phyloP scores from a whole-genome alignment of 2,329 filamentous ascomycete genomes.

The Trichoderma citrinoviride region DNA sequence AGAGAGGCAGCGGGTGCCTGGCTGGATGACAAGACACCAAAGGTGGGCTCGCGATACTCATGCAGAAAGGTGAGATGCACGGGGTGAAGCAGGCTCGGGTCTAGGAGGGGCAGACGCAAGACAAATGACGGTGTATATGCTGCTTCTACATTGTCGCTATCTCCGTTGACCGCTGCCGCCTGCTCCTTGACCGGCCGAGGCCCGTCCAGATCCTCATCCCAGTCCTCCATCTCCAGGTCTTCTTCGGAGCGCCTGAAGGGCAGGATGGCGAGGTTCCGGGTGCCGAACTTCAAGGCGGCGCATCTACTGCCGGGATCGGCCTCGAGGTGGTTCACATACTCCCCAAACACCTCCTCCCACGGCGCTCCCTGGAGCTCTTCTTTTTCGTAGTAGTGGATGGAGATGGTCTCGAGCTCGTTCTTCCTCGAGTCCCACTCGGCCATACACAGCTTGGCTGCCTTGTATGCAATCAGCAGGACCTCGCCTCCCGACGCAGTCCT shows the following conservation, averaged over 20 bases:
- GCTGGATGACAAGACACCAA: conserved; percentile 85
- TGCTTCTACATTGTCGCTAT: conserved; percentile 47
- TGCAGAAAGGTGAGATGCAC: conserved; percentile 90
- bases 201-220: conserved; percentile 77
- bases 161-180: conserved; percentile 36
- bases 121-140: conserved; percentile 92
- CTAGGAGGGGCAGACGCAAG: conserved; percentile 81
- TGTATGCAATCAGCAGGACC: conserved; percentile 77
- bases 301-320: conserved; percentile 92
- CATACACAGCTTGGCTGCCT: conserved; percentile 89
- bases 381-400: conserved; percentile 97
- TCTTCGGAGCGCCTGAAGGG: conserved; percentile 85
- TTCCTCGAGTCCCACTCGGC: conserved; percentile 88
- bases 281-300: conserved; percentile 88
- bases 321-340: conserved; percentile 76
- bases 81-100: conserved; percentile 81
- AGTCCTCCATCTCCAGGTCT: conserved; percentile 88
- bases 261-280: conserved; percentile 84
- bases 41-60: conserved; percentile 96
- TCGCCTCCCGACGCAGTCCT: conserved; percentile 78
- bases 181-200: conserved; percentile 54
- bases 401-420: conserved; percentile 78
- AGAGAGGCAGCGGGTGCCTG: conserved; percentile 71
- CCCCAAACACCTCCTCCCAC: conserved; percentile 72
- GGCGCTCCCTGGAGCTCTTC: conserved; percentile 81